These are phyloP conservation scores for Calonectria multiphialidica DNA, from an alignment of 2,329 filamentous ascomycete species.

Conservation along the genomic window DNA sequence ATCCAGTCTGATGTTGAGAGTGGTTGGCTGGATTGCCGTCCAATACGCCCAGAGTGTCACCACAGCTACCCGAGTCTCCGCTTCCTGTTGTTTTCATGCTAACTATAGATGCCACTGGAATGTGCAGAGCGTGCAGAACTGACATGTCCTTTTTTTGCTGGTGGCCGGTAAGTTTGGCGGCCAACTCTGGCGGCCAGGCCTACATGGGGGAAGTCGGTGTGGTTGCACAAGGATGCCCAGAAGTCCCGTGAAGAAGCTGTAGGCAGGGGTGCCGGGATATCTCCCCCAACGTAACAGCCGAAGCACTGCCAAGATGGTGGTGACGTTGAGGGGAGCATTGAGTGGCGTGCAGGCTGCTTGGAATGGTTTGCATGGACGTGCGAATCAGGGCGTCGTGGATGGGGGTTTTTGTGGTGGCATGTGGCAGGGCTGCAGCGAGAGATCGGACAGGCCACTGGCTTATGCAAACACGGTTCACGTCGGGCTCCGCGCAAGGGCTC, in stretches of 20 bases:
- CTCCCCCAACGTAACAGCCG: constrained; percentile 8
- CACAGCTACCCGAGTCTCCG: background rate
- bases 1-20: background rate
- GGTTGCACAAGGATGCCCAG: background rate
- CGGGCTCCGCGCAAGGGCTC: background rate
- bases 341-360: background rate
- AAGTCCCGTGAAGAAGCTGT: constrained; percentile 2
- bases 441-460: background rate
- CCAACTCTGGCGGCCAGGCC: background rate
- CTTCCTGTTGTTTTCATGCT: background rate
- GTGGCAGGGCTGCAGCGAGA: background rate
- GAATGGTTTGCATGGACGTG: background rate
- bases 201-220: constrained; percentile 8
- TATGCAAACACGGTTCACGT: background rate
- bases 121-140: constrained; percentile 1
- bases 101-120: background rate
- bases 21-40: background rate
- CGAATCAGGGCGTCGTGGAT: background rate
- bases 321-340: background rate
- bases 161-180: constrained; percentile 2
- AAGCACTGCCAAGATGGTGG: background rate
- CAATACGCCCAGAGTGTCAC: background rate
- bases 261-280: background rate
- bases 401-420: background rate
- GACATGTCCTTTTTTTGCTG: constrained; percentile 1